Evolutionary conservation across 495 filamentous ascomycete species (phyloP), one percentile per base, ranked within the genome.

Genomic region (Viridothelium virens): DNA sequence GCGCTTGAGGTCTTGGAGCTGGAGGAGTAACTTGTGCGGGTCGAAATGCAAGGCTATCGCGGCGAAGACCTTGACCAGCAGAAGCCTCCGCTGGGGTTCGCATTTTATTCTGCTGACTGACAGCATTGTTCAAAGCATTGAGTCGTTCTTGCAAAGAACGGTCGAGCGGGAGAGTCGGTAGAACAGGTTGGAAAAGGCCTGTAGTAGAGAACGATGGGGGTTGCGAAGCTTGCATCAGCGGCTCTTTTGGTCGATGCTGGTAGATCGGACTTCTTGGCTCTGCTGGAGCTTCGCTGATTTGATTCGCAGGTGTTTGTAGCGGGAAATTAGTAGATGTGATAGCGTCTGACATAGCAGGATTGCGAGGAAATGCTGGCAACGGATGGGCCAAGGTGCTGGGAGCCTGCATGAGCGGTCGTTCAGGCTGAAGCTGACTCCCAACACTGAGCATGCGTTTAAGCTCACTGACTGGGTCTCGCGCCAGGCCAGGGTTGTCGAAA

Each of bases 201-300:
- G 3, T 36, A 36, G 76, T 65, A 6, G 82, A 74, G 65, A 83
- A 83, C 56, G 74, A 69, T 10, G 81, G 80, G 10, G 81, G 79
- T 12, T 69, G 69, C 25, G 75, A 70, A 16, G 73, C 56, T 47
- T 72, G 76, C 38, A 72, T 25, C 36, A 50, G 69, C 12, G 71
- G 73, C 44, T 78, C 53, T 31, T 31, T 76, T 47, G 71, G 71
- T 48, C 76, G 76, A 70, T 76, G 79, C 62, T 77, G 78, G 66
- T 76, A 74, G 48, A 76, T 78, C 3, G 75, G 80, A 62, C 73
- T 77, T 66, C 64, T 70, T 9, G 75, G 79, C 67, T 78, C 70
- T 12, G 70, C 73, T 68, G 71, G 73, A 33, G 70, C 71, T 18
- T 68, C 65, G 18, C 70, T 79, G 59, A 72, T 76, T 70, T 73